phyloP scores from a whole-genome alignment of 352 stramenopile genomes.

The Phytophthora crassamura region DNA sequence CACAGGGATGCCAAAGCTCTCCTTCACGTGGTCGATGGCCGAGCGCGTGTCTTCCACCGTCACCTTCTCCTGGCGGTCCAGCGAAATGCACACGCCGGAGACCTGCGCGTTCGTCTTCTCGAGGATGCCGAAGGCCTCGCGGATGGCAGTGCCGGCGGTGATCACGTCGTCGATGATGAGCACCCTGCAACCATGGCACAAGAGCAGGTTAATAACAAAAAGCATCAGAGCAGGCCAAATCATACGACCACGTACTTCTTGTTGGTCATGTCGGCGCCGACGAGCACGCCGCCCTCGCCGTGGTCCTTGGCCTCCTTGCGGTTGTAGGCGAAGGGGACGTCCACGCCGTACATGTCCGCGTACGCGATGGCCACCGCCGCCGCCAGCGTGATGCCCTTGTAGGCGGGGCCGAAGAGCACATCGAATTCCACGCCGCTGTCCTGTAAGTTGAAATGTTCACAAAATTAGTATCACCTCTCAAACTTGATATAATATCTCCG shows the following conservation, averaged over 20 bases:
- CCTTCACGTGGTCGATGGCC: conserved; percentile 93
- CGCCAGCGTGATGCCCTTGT: conserved; percentile 99
- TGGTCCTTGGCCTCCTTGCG: conserved; percentile 99
- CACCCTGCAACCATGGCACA: conserved; percentile 63
- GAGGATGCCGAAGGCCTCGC: conserved; percentile 94
- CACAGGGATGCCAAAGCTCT: conserved; percentile 92
- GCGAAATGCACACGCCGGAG: conserved; percentile 96
- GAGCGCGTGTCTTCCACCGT: conserved; percentile 93
- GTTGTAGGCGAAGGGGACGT: conserved; percentile 98
- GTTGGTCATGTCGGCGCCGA: conserved; percentile 94
- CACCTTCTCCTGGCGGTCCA: conserved; percentile 98
- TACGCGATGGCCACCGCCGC: conserved; percentile 95
- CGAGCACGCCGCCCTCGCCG: conserved; percentile 96
- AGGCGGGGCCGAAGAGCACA: conserved; percentile 99
- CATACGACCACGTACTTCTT: conserved; percentile 81
- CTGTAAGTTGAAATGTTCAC: conserved; percentile 42
- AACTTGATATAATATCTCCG: not conserved
- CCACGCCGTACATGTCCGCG: conserved; percentile 88
- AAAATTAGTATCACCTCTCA: conserved; percentile 10
- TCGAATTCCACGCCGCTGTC: conserved; percentile 95
- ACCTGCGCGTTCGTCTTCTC: conserved; percentile 92
- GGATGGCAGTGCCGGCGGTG: conserved; percentile 98
- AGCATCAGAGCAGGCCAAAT: not conserved
- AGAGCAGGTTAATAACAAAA: conserved; percentile 6
- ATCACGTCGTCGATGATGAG: conserved; percentile 99